Base-by-base conservation (phyloP, 345 rosid species). In the Viola odorata region DNA sequence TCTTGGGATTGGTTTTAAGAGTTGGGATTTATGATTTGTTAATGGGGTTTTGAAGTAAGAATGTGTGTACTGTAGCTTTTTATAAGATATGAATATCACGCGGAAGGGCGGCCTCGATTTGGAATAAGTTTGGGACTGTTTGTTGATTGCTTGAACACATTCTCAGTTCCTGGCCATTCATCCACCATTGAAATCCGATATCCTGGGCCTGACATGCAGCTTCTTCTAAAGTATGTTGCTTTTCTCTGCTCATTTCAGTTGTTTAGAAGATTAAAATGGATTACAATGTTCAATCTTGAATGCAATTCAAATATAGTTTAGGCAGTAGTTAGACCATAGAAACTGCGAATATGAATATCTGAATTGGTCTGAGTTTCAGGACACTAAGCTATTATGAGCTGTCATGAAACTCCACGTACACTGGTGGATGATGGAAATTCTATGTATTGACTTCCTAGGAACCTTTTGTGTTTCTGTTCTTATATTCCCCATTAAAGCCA, bases 181-280 rank as follows among this genome's bases (percentile, higher is more conserved):
- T 77, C 73, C 72, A 73, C 77, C 11, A 81, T 89, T 7, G 98
- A 92, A 57, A 84, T 92, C 51, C 88, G 66, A 57, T 89, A 92
- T 73, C 96, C 98, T 17, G 98, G 98, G 36, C 88, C 97, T 48
- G 98, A 92, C 70, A 85, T 89, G 98, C 88, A 89, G 78, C 94
- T 92, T 66, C 95, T 89, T 73, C 73, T 92, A 84, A 87, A 83
- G 98, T 92, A 85, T 58, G 73, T 5, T 48, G 38, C n/a, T 69
- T 15, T 37, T 50, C 8, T 48, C 3, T 3, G 6, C 32, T 47
- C 49, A 6, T 41, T 17, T 37, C 42, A 32, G 4, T 54, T 53
- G 32, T 16, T 41, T n/a, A 17, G 12, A 7, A 11, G 50, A 47
- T 3, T 47, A n/a, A 47, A 11, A 7, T 23, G 32, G 32, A 23